Percentiles rank a stretch among this genome's conserved stretches.
phyloP scores from a whole-genome alignment of 345 rosid species.

The Physaria fendleri region DNA sequence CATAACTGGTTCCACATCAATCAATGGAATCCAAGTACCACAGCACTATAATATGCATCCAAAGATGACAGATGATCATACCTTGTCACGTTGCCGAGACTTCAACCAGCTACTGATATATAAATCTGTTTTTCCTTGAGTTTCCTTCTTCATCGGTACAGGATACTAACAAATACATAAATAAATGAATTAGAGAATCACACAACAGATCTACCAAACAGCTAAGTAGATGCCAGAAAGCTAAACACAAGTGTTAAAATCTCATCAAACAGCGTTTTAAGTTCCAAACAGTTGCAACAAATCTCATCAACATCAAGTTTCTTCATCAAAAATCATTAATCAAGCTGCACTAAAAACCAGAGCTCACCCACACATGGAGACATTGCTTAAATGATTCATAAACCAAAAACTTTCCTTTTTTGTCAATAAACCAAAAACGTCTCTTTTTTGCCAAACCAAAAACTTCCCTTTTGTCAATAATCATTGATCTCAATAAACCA shows the following conservation, averaged over 20 bases:
- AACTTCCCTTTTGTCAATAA: neutral
- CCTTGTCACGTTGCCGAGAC: conserved; percentile 84
- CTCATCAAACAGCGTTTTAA: neutral
- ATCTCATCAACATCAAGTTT: neutral
- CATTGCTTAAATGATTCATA: neutral
- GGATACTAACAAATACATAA: conserved; percentile 47
- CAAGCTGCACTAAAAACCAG: neutral
- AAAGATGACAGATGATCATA: conserved; percentile 12
- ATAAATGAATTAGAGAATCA: neutral
- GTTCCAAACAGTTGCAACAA: neutral
- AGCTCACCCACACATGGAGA: neutral
- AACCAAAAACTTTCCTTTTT: no score
- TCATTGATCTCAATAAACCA: neutral
- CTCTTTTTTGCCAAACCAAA: no score
- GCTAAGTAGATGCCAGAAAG: neutral
- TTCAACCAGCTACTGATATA: conserved; percentile 80
- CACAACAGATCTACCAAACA: neutral
- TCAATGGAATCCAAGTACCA: neutral
- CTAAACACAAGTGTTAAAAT: neutral
- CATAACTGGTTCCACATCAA: neutral
- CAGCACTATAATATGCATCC: neutral
- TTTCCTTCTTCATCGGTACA: conserved; percentile 72
- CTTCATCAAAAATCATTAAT: neutral
- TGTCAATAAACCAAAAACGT: neutral
- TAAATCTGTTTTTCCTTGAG: conserved; percentile 84